phyloP scores from a whole-genome alignment of 805 yeast genomes.

The Ogataea neopini region DNA sequence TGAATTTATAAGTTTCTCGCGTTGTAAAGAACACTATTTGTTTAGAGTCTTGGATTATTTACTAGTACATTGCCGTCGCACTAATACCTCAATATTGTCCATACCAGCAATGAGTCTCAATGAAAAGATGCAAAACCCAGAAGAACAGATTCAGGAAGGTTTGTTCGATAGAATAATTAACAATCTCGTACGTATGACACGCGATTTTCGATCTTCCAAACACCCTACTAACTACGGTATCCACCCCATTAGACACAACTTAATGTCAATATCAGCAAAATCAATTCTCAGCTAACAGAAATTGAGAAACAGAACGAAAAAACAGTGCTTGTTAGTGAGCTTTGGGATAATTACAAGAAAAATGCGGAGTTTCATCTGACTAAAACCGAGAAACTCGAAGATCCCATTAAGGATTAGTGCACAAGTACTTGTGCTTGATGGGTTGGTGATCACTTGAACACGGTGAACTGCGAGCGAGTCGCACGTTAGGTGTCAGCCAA shows the following conservation, averaged over 20 bases:
- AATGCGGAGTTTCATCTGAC: slow-evolving; percentile 70
- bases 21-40: background rate
- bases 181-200: slow-evolving; percentile 61
- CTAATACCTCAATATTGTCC: background rate
- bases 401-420: slow-evolving; percentile 20
- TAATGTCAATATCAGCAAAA: slow-evolving; percentile 65
- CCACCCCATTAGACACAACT: slow-evolving; percentile 52
- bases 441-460: background rate
- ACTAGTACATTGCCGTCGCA: too few species aligned
- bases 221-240: background rate
- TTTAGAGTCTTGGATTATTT: too few species aligned
- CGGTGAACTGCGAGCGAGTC: background rate
- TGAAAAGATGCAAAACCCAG: slow-evolving; percentile 75
- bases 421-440: too few species aligned
- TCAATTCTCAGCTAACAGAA: slow-evolving; percentile 61
- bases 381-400: slow-evolving; percentile 60
- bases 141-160: slow-evolving; percentile 78
- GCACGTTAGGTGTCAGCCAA: too few species aligned
- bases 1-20: background rate
- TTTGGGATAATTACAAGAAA: slow-evolving; percentile 77
- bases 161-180: slow-evolving; percentile 72
- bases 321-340: slow-evolving; percentile 67
- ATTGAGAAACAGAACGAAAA: slow-evolving; percentile 68
- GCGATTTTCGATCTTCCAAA: background rate
- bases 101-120: slow-evolving; percentile 6